A percentile compares a stretch with the other conserved stretches of the same genome.
Conservation (phyloP, 2,329 filamentous ascomycete species). For the Rasamsonia emersonii region DNA sequence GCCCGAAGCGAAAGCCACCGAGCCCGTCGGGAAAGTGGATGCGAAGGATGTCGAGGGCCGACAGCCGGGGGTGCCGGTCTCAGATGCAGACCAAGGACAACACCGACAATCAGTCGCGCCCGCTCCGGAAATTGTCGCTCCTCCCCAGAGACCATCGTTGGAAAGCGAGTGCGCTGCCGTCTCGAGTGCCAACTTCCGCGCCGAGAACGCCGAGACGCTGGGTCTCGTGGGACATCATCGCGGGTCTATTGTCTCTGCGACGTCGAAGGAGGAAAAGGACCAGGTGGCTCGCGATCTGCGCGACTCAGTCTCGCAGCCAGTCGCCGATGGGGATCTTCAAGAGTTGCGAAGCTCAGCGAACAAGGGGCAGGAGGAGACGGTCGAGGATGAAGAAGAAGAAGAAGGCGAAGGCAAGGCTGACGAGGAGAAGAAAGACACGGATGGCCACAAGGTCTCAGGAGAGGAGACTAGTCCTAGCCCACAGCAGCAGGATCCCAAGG, state of each 20-base stretch:
- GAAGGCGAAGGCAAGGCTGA: slow-evolving; percentile 8
- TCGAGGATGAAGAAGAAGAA: slow-evolving; percentile 10
- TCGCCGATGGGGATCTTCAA: slow-evolving; percentile 17
- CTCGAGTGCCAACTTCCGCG: slow-evolving; percentile 31
- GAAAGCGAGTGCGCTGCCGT: slow-evolving; percentile 27
- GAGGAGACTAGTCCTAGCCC: slow-evolving; percentile 10
- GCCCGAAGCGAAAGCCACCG: slow-evolving; percentile 10
- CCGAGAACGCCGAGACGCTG: slow-evolving; percentile 26
- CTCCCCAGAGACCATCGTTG: slow-evolving; percentile 22
- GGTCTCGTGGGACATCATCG: slow-evolving; percentile 33
- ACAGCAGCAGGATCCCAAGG: slow-evolving; percentile 15
- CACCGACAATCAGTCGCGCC: slow-evolving; percentile 22
- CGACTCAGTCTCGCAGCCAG: slow-evolving; percentile 25
- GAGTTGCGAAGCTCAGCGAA: slow-evolving; percentile 21
- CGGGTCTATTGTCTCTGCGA: slow-evolving; percentile 26
- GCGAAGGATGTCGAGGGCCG: slow-evolving; percentile 2
- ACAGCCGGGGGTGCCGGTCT: slow-evolving; percentile 10
- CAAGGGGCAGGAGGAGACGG: slow-evolving; percentile 13
- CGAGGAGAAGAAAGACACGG: slow-evolving; percentile 7
- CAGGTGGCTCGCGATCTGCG: slow-evolving; percentile 28
- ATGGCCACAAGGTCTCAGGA: slow-evolving; percentile 1
- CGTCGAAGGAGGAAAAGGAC: slow-evolving; percentile 25
- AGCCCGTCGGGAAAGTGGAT: slow-evolving; percentile 8
- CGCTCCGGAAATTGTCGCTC: slow-evolving; percentile 19
- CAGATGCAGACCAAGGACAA: slow-evolving; percentile 4